phyloP scores from a whole-genome alignment of 2,329 filamentous ascomycete species.

The Ophiobolus disseminans region DNA sequence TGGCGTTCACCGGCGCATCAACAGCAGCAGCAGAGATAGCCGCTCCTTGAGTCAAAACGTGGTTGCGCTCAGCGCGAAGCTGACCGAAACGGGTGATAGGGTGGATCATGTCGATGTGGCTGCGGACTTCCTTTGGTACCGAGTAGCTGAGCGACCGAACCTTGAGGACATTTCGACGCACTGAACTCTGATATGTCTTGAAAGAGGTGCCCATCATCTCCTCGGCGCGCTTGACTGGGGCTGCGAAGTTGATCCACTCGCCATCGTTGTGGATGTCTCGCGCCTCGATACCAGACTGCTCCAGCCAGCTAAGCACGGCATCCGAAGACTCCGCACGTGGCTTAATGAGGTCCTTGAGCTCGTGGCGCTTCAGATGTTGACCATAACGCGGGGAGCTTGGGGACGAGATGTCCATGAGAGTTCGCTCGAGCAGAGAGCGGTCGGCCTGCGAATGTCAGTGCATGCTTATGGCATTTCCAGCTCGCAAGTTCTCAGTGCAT shows the following conservation, averaged over 20 bases:
- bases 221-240: conserved; percentile 61
- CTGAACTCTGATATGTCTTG: conserved; percentile 60
- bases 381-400: conserved; percentile 67
- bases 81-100: conserved; percentile 69
- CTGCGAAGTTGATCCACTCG: conserved; percentile 68
- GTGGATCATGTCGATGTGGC: conserved; percentile 68
- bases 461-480: not conserved
- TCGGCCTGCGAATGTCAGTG: conserved; percentile 54
- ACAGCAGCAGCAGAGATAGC: conserved; percentile 29
- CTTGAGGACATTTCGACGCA: conserved; percentile 51
- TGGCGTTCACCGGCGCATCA: too few species aligned
- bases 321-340: conserved; percentile 58
- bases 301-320: conserved; percentile 64
- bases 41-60: conserved; percentile 39
- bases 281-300: conserved; percentile 56
- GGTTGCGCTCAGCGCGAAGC: conserved; percentile 52
- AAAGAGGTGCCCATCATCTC: conserved; percentile 65
- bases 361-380: conserved; percentile 66
- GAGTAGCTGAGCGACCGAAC: conserved; percentile 68
- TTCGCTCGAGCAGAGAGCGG: conserved; percentile 62
- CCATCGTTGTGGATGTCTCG: conserved; percentile 58
- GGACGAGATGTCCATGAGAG: conserved; percentile 67
- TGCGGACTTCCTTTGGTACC: conserved; percentile 62
- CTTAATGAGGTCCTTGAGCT: conserved; percentile 62
- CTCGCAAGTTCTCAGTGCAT: not conserved